Evolutionary conservation across 192 early-diverging fungal genomes (phyloP), one percentile per base, ranked within the genome.

Genomic region (Globomyces pollinis-pini): DNA sequence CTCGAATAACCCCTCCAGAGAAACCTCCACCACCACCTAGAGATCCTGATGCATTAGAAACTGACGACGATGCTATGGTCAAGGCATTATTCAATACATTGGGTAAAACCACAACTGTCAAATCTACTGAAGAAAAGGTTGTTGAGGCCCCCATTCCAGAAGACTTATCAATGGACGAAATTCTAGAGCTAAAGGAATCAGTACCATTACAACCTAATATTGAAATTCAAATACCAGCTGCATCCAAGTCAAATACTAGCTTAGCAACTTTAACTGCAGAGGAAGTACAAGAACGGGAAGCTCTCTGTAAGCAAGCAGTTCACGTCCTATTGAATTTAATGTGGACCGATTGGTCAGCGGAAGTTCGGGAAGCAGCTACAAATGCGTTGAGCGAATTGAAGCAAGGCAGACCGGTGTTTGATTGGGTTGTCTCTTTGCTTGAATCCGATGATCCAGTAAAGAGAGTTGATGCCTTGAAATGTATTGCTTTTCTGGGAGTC

Each of bases 311-410:
- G 13, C n/a, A 45, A 11, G 59, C 62, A 28, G 43, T 76, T 45
- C 59, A 78, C 20, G 49, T 50, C n/a, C 60, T 80, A 24, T 63
- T 80, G 11, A 38, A 44, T 11, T 32, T 72, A 1, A 80, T 80
- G 78, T 77, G 74, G 74, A 65, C 70, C 32, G 78, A 80, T 57
- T 75, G 73, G 73, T 59, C 60, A 9, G 9, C 44, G 24, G 64
- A 70, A 21, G 78, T 80, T 3, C 57, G 78, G 18, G 50, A 65
- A 12, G 36, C 57, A 5, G 75, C 78, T 2, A 62, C 66, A 18
- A 30, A 47, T 0, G 33, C 63, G 3, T 58, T 80, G 2, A 59
- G 53, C 4, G 29, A 63, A 0, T 49, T 80, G 28, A 65, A 63
- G 1, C 59, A 70, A 61, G 78, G 78, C 15, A 49, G 41, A 20